Conservation (phyloP, 805 yeast species). For the Scheffersomyces spartinae region DNA sequence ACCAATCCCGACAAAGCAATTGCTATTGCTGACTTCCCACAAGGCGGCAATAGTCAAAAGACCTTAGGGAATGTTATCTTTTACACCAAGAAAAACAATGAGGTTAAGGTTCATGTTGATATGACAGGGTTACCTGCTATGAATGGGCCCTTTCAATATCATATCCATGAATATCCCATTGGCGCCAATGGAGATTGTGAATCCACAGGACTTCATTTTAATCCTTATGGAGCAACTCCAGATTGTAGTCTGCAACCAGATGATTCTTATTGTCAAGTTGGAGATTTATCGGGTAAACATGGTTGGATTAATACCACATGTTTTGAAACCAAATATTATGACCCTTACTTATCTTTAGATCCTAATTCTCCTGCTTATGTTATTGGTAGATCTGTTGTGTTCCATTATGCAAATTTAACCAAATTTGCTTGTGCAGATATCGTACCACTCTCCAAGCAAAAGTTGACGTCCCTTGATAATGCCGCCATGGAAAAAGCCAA, state of each 20-base stretch:
- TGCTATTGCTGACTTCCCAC: slow-evolving; percentile 47
- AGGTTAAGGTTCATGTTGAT: slow-evolving; percentile 58
- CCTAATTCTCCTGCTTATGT: slow-evolving; percentile 44
- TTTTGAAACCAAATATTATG: slow-evolving; percentile 50
- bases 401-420: slow-evolving; percentile 45
- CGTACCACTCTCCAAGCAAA: background rate
- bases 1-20: slow-evolving; percentile 39
- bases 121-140: slow-evolving; percentile 55
- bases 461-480: too few relatives aligned
- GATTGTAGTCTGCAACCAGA: slow-evolving; percentile 39
- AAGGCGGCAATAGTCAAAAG: slow-evolving; percentile 24
- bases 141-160: slow-evolving; percentile 62
- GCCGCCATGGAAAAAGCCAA: background rate
- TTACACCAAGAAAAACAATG: slow-evolving; percentile 42
- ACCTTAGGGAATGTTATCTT: slow-evolving; percentile 47
- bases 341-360: slow-evolving; percentile 55
- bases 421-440: slow-evolving; percentile 57
- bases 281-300: slow-evolving; percentile 71
- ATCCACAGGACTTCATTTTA: slow-evolving; percentile 45
- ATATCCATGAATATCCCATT: slow-evolving; percentile 50
- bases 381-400: slow-evolving; percentile 44
- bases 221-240: slow-evolving; percentile 48
- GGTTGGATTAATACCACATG: slow-evolving; percentile 64
- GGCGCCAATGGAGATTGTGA: slow-evolving; percentile 42
- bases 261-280: slow-evolving; percentile 55